These are phyloP conservation scores for Lizanozyma gosingica DNA, from an alignment of 1,139 yeast genomes.

Conservation along the genomic window DNA sequence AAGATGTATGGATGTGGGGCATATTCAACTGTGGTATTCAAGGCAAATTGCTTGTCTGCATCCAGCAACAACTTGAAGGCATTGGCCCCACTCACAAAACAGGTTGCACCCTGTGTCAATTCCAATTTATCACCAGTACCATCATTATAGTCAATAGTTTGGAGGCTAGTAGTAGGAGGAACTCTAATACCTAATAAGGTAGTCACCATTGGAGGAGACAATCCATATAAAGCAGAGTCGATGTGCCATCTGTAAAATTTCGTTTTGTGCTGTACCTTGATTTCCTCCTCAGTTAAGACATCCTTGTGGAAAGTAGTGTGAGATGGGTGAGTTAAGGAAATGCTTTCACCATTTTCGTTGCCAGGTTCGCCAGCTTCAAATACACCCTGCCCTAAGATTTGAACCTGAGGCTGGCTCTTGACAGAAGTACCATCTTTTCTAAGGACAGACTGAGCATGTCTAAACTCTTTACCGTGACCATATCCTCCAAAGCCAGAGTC, in stretches of 20 bases:
- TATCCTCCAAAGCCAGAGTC: slow-evolving; percentile 44
- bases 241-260: slow-evolving; percentile 91
- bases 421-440: slow-evolving; percentile 75
- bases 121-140: slow-evolving; percentile 57
- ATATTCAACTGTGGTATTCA: slow-evolving; percentile 69
- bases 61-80: slow-evolving; percentile 60
- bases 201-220: slow-evolving; percentile 80
- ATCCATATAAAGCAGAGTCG: slow-evolving; percentile 77
- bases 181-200: slow-evolving; percentile 75
- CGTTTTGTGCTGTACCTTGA: slow-evolving; percentile 52
- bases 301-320: slow-evolving; percentile 72
- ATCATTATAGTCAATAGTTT: slow-evolving; percentile 51
- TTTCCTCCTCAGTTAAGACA: slow-evolving; percentile 52
- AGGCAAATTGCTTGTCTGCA: slow-evolving; percentile 65
- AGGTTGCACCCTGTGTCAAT: slow-evolving; percentile 78
- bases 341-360: slow-evolving; percentile 46
- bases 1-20: slow-evolving; percentile 90
- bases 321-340: slow-evolving; percentile 70
- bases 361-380: slow-evolving; percentile 62
- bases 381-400: slow-evolving; percentile 75
- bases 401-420: slow-evolving; percentile 79
- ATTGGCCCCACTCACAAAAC: slow-evolving; percentile 71
- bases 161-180: slow-evolving; percentile 45
- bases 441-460: slow-evolving; percentile 68
- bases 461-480: slow-evolving; percentile 81